phyloP scores from a whole-genome alignment of 2,329 filamentous ascomycete genomes.

The Didymella sp. region DNA sequence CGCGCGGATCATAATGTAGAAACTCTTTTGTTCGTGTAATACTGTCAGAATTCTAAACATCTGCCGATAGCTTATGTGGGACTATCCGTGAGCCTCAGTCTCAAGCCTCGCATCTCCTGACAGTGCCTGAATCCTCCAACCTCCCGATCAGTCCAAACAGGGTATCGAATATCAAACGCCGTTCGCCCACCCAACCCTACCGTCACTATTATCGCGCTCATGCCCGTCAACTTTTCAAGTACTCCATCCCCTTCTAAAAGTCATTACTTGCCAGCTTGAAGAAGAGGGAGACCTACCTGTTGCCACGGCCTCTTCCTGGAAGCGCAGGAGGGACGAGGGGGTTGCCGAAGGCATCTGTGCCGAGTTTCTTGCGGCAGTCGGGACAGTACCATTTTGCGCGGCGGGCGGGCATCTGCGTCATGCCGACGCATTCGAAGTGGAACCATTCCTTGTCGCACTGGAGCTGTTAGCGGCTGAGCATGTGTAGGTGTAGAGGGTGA shows the following conservation, averaged over 20 bases:
- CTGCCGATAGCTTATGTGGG: too few relatives aligned
- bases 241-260: conserved; percentile 44
- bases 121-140: too few relatives aligned
- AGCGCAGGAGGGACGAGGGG: conserved; percentile 40
- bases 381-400: conserved; percentile 87
- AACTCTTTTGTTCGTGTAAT: too few relatives aligned
- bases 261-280: conserved; percentile 31
- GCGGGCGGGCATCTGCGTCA: conserved; percentile 69
- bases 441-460: conserved; percentile 86
- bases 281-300: conserved; percentile 37
- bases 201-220: too few relatives aligned
- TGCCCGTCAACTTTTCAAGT: conserved; percentile 35
- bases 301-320: conserved; percentile 40
- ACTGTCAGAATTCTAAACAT: too few relatives aligned
- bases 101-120: too few relatives aligned
- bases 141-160: conserved; percentile 1
- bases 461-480: conserved; percentile 19
- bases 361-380: conserved; percentile 61
- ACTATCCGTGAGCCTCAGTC: too few relatives aligned
- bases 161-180: conserved; percentile 19
- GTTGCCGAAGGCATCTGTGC: conserved; percentile 46
- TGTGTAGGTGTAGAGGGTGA: neutral
- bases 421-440: conserved; percentile 77
- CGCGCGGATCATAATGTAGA: too few relatives aligned
- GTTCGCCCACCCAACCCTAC: neutral